Percentiles rank a stretch among this genome's conserved stretches.
phyloP scores from a whole-genome alignment of 345 rosid genomes.

The Mangifera indica region DNA sequence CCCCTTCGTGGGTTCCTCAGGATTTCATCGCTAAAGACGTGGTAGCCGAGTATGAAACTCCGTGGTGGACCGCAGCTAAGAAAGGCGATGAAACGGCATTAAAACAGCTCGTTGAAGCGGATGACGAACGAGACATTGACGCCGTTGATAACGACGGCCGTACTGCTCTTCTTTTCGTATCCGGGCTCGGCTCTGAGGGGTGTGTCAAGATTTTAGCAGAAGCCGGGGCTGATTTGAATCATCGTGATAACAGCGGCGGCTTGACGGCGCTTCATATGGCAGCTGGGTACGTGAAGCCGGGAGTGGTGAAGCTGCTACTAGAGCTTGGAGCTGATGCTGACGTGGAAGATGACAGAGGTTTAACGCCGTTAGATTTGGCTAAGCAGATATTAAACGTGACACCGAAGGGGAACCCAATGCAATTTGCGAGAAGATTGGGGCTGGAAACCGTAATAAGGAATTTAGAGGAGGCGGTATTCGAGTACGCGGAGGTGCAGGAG shows the following conservation, averaged over 20 bases:
- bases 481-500: slow-evolving; percentile 86
- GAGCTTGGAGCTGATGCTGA: slow-evolving; percentile 78
- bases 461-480: slow-evolving; percentile 59
- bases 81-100: slow-evolving; percentile 73
- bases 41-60: slow-evolving; percentile 81
- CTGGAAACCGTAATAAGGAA: slow-evolving; percentile 52
- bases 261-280: slow-evolving; percentile 91
- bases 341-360: slow-evolving; percentile 60
- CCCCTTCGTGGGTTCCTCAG: slow-evolving; percentile 79
- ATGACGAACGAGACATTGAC: slow-evolving; percentile 63
- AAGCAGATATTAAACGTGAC: slow-evolving; percentile 42
- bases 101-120: slow-evolving; percentile 13
- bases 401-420: slow-evolving; percentile 43
- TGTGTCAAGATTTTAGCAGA: slow-evolving; percentile 69
- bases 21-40: slow-evolving; percentile 77
- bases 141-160: slow-evolving; percentile 80
- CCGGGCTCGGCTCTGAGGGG: slow-evolving; percentile 77
- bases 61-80: slow-evolving; percentile 95
- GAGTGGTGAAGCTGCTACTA: slow-evolving; percentile 47
- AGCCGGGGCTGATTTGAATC: slow-evolving; percentile 67
- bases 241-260: slow-evolving; percentile 66
- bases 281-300: slow-evolving; percentile 81
- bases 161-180: slow-evolving; percentile 76
- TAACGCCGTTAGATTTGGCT: slow-evolving; percentile 70
- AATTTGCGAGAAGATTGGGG: slow-evolving; percentile 68